Percentiles rank a stretch among this genome's conserved stretches.
Evolutionary conservation across 176 grass and related monocot species (phyloP).

Genomic region (Aegilops tauschii): DNA sequence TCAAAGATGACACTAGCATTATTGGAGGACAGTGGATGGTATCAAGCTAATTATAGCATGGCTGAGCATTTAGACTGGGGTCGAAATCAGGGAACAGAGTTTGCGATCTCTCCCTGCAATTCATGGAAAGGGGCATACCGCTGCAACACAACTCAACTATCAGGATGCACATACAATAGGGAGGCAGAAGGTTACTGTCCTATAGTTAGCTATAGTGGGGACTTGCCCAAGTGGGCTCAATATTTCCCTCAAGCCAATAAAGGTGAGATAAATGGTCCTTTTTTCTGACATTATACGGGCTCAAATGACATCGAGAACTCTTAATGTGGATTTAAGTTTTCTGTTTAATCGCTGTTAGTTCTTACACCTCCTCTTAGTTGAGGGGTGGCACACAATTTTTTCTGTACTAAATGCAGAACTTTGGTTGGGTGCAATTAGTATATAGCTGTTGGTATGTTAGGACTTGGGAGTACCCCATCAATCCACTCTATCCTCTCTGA

Average conservation of each 20-base stretch:
- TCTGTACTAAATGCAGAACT: neutral
- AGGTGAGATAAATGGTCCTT: constrained; percentile 40
- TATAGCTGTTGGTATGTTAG: neutral
- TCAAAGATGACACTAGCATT: constrained; percentile 99
- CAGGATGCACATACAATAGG: constrained; percentile 98
- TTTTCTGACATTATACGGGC: neutral
- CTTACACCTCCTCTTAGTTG: neutral
- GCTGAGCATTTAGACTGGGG: constrained; percentile 94
- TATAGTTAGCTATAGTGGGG: constrained; percentile 96
- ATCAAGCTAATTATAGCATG: constrained; percentile 99
- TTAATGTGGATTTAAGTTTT: neutral
- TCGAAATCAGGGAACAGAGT: constrained; percentile 91
- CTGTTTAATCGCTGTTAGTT: neutral
- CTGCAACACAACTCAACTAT: constrained; percentile 93
- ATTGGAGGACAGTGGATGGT: constrained; percentile 99
- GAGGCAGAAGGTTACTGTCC: constrained; percentile 99
- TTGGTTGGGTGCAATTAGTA: neutral
- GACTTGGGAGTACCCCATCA: neutral
- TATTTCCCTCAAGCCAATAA: constrained; percentile 97
- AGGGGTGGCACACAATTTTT: neutral
- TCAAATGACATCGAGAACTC: constrained; percentile 5
- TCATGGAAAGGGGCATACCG: constrained; percentile 89
- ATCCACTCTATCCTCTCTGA: too few relatives aligned
- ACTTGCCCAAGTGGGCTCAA: constrained; percentile 94
- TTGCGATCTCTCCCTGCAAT: constrained; percentile 82